A percentile compares a stretch with the other conserved stretches of the same genome.
phyloP scores from a whole-genome alignment of 2,329 filamentous ascomycete genomes.

The Zymoseptoria ardabiliae region DNA sequence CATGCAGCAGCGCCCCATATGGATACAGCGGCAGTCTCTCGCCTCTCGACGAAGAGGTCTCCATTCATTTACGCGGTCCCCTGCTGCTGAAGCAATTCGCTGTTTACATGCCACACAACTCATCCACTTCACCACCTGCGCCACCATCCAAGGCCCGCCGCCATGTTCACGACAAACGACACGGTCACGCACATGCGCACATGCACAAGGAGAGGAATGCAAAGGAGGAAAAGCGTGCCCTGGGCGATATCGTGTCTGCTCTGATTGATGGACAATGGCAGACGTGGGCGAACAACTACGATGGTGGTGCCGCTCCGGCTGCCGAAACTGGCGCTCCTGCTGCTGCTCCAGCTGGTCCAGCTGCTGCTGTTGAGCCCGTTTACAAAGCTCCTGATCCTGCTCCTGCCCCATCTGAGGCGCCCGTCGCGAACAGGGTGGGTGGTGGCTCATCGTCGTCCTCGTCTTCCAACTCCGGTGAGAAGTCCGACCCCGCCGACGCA shows the following conservation, averaged over 20 bases:
- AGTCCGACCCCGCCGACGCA: constrained; percentile 14
- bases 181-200: constrained; percentile 47
- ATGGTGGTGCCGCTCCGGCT: constrained; percentile 27
- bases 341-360: constrained; percentile 11
- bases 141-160: constrained; percentile 16
- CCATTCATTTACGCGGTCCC: constrained; percentile 65
- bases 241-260: constrained; percentile 47
- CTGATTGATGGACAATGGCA: constrained; percentile 52
- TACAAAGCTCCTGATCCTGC: constrained; percentile 9
- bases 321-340: constrained; percentile 6
- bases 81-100: constrained; percentile 60
- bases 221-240: constrained; percentile 34
- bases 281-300: constrained; percentile 53
- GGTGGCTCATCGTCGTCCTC: constrained; percentile 17
- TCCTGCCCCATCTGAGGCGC: constrained; percentile 10
- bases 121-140: constrained; percentile 32
- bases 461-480: constrained; percentile 12
- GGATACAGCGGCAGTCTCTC: constrained; percentile 55
- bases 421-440: constrained; percentile 9
- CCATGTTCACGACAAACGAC: constrained; percentile 25
- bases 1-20: constrained; percentile 48
- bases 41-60: constrained; percentile 64
- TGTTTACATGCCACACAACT: constrained; percentile 51
- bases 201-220: constrained; percentile 31
- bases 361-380: constrained; percentile 4